A percentile compares a stretch with the other conserved stretches of the same genome.
Conservation (phyloP, 2,329 filamentous ascomycete genomes). For the Colletotrichum gigasporum region DNA sequence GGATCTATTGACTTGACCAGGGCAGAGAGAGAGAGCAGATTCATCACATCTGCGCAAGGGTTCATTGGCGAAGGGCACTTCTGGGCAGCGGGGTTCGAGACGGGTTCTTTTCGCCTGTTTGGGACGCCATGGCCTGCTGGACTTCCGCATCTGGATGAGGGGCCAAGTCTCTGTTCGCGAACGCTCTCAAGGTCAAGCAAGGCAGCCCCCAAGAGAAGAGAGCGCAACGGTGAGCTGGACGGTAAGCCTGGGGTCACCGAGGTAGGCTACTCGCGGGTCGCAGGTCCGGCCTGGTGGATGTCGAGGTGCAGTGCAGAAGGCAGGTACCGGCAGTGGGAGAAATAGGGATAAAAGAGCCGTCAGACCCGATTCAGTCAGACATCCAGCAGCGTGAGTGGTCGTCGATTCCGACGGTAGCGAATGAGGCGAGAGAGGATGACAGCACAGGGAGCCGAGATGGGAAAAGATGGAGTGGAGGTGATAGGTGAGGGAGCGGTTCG, state of each 20-base stretch:
- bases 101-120: slow-evolving; percentile 9
- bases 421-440: neutral
- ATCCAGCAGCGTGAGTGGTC: neutral
- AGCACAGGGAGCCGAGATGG: neutral
- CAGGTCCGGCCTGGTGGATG: neutral
- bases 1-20: no score
- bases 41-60: slow-evolving; percentile 18
- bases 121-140: slow-evolving; percentile 4
- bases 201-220: no score
- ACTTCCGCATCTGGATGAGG: slow-evolving; percentile 17
- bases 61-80: slow-evolving; percentile 17
- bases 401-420: neutral
- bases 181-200: neutral
- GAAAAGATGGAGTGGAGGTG: neutral
- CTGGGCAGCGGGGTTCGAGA: slow-evolving; percentile 15
- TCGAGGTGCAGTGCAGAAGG: slow-evolving; percentile 9
- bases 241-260: no score
- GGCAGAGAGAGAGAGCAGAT: slow-evolving; percentile 1
- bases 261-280: neutral
- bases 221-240: no score
- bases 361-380: neutral
- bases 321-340: slow-evolving; percentile 19
- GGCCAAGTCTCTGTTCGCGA: neutral
- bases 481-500: neutral
- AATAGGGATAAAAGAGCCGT: neutral